phyloP scores from a whole-genome alignment of 352 stramenopile species.

The Pythium coloratum region DNA sequence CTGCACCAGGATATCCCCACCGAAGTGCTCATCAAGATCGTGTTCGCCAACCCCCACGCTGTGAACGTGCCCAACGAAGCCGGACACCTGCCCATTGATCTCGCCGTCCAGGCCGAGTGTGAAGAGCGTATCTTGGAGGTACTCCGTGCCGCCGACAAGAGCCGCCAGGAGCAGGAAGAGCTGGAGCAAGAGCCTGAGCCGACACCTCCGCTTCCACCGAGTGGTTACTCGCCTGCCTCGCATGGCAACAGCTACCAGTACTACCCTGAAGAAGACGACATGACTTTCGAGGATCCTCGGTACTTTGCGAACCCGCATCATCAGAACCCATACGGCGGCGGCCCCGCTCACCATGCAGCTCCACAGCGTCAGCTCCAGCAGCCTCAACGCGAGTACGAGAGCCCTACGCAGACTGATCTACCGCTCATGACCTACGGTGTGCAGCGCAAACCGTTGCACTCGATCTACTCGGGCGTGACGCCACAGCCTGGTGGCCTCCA shows the following conservation, averaged over 20 bases:
- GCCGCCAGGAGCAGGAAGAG: slow-evolving; percentile 34
- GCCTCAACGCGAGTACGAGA: slow-evolving; percentile 4
- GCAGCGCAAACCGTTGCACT: slow-evolving; percentile 31
- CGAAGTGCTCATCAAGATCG: slow-evolving; percentile 77
- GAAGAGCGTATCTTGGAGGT: slow-evolving; percentile 74
- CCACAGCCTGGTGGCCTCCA: slow-evolving; percentile 26
- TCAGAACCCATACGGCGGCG: neutral
- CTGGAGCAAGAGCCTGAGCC: slow-evolving; percentile 20
- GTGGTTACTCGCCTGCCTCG: neutral
- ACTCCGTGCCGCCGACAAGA: slow-evolving; percentile 50
- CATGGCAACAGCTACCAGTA: slow-evolving; percentile 1
- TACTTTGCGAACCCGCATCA: slow-evolving; percentile 24
- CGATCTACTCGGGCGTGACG: slow-evolving; percentile 35
- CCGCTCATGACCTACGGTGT: slow-evolving; percentile 19
- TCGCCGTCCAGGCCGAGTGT: slow-evolving; percentile 74
- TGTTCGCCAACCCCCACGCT: slow-evolving; percentile 75
- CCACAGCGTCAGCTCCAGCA: slow-evolving; percentile 11
- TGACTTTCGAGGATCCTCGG: slow-evolving; percentile 31
- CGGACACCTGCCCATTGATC: slow-evolving; percentile 71
- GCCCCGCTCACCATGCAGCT: neutral
- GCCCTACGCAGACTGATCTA: slow-evolving; percentile 11
- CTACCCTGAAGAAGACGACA: slow-evolving; percentile 37
- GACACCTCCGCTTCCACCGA: neutral
- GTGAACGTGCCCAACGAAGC: slow-evolving; percentile 73
- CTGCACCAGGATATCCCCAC: slow-evolving; percentile 73